Percentiles rank a stretch among this genome's conserved stretches.
Evolutionary conservation across 2,329 filamentous ascomycete species (phyloP).

Genomic region (Fusarium goolgardi): DNA sequence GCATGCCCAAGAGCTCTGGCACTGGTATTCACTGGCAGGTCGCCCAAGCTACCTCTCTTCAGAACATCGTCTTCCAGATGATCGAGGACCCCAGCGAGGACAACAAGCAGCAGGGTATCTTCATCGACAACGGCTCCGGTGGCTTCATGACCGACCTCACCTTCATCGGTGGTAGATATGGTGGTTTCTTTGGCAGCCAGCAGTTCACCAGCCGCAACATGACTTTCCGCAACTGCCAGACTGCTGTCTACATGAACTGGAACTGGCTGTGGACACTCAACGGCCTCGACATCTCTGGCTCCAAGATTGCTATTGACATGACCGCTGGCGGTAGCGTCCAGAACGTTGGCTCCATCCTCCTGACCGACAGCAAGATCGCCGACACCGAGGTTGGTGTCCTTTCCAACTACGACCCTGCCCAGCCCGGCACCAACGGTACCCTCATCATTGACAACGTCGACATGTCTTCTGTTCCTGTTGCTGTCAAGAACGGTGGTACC

Average conservation of each 20-base stretch:
- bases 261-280: slow-evolving; percentile 90
- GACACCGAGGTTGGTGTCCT: slow-evolving; percentile 81
- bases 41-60: slow-evolving; percentile 82
- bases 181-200: slow-evolving; percentile 85
- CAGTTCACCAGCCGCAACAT: slow-evolving; percentile 89
- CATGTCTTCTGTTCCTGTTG: slow-evolving; percentile 74
- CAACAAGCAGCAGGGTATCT: slow-evolving; percentile 81
- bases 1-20: slow-evolving; percentile 68
- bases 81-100: slow-evolving; percentile 69
- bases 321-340: slow-evolving; percentile 72
- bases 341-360: slow-evolving; percentile 80
- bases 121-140: slow-evolving; percentile 87
- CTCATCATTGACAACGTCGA: slow-evolving; percentile 92
- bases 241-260: slow-evolving; percentile 90
- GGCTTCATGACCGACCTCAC: slow-evolving; percentile 85
- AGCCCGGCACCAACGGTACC: slow-evolving; percentile 78
- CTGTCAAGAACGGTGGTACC: slow-evolving; percentile 70
- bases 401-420: slow-evolving; percentile 74
- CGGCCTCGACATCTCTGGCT: slow-evolving; percentile 78
- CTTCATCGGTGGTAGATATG: slow-evolving; percentile 84
- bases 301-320: slow-evolving; percentile 83
- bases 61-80: slow-evolving; percentile 88
- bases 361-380: slow-evolving; percentile 82
- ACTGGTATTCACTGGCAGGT: slow-evolving; percentile 88
- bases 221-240: slow-evolving; percentile 83